phyloP scores from a whole-genome alignment of 2,329 filamentous ascomycete species.

The Teratosphaeriaceae sp. region DNA sequence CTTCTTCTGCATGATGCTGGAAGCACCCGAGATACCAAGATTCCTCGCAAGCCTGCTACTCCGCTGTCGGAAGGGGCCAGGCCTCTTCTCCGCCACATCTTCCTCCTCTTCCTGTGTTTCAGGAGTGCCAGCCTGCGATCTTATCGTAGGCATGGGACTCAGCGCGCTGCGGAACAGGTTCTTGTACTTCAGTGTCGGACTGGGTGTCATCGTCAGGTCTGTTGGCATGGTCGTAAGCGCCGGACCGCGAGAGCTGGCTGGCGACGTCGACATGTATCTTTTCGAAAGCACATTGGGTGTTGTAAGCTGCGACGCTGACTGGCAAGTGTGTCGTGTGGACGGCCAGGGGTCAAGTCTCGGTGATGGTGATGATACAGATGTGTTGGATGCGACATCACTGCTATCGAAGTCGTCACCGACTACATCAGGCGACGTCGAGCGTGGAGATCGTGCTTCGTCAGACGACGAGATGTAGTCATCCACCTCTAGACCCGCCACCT shows the following conservation, averaged over 20 bases:
- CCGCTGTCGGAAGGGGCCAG: too few species aligned
- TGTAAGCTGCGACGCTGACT: conserved; percentile 22
- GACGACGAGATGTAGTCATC: conserved; percentile 10
- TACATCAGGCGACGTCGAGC: conserved; percentile 2
- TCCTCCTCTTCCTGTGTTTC: conserved; percentile 1
- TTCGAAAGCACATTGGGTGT: conserved; percentile 15
- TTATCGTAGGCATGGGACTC: conserved; percentile 8
- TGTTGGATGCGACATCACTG: conserved; percentile 3
- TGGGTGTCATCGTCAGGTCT: conserved; percentile 4
- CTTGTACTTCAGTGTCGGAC: conserved; percentile 31
- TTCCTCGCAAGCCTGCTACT: conserved; percentile 11
- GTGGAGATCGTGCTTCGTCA: conserved; percentile 3
- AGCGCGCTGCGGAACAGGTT: conserved; percentile 31
- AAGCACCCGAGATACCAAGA: conserved; percentile 19
- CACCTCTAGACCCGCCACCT: not conserved
- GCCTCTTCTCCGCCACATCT: conserved; percentile 3
- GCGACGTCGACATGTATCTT: conserved; percentile 5
- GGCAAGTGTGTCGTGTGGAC: conserved; percentile 12
- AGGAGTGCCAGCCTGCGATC: conserved; percentile 7
- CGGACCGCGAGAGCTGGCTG: conserved; percentile 4
- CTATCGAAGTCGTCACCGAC: conserved; percentile 5
- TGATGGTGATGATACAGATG: conserved; percentile 19
- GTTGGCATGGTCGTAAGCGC: not conserved
- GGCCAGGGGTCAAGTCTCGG: conserved; percentile 23
- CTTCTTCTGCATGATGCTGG: conserved; percentile 19